Base-by-base conservation (phyloP, 108 stramenopile genomes). In the Parietichytrium sp. region DNA sequence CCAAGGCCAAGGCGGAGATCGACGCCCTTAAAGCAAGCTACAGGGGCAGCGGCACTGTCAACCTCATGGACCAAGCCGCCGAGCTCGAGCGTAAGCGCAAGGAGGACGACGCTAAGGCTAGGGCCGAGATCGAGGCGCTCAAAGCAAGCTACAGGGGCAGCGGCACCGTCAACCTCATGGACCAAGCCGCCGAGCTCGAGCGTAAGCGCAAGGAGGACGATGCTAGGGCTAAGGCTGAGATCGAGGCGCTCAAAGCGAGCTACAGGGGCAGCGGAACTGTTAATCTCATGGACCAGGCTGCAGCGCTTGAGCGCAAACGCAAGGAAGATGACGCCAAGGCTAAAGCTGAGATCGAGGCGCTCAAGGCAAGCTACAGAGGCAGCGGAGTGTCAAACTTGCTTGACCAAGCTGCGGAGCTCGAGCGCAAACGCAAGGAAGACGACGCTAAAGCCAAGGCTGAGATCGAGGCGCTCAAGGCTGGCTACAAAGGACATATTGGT, bases 41-140 rank as follows among this genome's bases (percentile, higher is more conserved):
- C 55, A 72, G 42, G 55, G 55, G 55, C 38, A n/a, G 36, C 36
- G 30, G 36, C 36, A 23, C 36, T 18, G 55, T 72, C 55, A 42
- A 30, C 20, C 55, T 72, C 55, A 72, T 72, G 55, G 55, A 72
- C 20, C 55, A 72, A 38, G 16, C 55, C 38, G 55, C 38, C 29
- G 18, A 42, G 20, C 55, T 72, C 38, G 55, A 72, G 36, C 30
- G 55, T 20, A 30, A 72, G 55, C 55, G 55, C 20, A 72, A 72
- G 38, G 55, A 72, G 55, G 16, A 6, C 8, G 55, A 72, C 55
- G 20, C 4, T n/a, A 16, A 23, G 20, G 55, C 55, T 38, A 27
- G 18, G 29, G 55, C 16, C 20, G 36, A 72, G 55, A 16, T 72
- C 38, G 55, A 72, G 10, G 55, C 33, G 20, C 10, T 72, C 29